These are phyloP conservation scores for Chenopodium album DNA, from an alignment of 148 eudicot species.

Conservation along the genomic window DNA sequence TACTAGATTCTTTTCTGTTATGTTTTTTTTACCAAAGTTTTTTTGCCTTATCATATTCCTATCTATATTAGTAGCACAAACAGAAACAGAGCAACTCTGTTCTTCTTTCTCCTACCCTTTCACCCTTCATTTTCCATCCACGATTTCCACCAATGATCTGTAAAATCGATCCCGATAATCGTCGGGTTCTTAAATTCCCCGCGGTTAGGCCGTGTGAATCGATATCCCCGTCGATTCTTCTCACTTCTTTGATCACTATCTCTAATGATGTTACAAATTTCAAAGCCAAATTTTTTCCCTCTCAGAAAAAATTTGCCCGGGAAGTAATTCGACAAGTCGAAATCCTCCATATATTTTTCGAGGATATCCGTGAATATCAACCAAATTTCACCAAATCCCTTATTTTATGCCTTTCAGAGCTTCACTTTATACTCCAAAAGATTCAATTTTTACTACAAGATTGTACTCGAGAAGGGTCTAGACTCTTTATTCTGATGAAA, in stretches of 20 bases:
- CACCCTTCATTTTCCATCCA: too few relatives aligned
- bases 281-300: slow-evolving; percentile 36
- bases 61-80: neutral
- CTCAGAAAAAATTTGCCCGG: slow-evolving; percentile 47
- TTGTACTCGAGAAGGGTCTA: slow-evolving; percentile 53
- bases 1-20: neutral
- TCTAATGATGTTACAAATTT: slow-evolving; percentile 38
- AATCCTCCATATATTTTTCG: slow-evolving; percentile 57
- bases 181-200: slow-evolving; percentile 65
- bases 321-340: slow-evolving; percentile 54
- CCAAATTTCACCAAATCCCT: slow-evolving; percentile 23
- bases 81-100: slow-evolving; percentile 3
- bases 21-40: neutral
- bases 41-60: neutral
- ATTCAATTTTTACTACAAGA: slow-evolving; percentile 55
- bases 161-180: slow-evolving; percentile 41
- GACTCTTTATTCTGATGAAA: slow-evolving; percentile 53
- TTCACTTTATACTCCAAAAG: slow-evolving; percentile 64
- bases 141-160: slow-evolving; percentile 41
- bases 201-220: slow-evolving; percentile 75
- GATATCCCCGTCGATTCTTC: slow-evolving; percentile 50
- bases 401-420: slow-evolving; percentile 57
- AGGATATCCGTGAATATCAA: slow-evolving; percentile 41
- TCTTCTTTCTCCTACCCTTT: neutral
- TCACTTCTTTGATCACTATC: slow-evolving; percentile 51